phyloP scores from a whole-genome alignment of 805 yeast genomes.

The Saccharomyces jurei region DNA sequence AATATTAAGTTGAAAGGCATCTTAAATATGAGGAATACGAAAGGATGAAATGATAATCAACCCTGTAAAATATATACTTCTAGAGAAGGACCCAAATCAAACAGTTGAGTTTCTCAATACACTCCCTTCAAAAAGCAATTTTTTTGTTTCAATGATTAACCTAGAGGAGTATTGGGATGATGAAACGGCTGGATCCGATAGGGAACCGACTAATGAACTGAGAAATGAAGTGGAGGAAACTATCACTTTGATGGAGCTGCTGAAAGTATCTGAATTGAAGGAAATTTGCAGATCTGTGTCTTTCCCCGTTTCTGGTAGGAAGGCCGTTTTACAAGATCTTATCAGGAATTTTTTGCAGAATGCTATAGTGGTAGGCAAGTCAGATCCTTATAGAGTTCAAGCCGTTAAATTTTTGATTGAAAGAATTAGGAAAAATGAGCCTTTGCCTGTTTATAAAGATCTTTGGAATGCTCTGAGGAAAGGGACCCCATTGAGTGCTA shows the following conservation, averaged over 20 bases:
- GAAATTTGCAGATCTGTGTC: constrained; percentile 43
- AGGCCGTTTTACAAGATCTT: constrained; percentile 51
- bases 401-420: constrained; percentile 40
- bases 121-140: not conserved
- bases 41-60: not conserved
- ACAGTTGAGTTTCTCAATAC: not conserved
- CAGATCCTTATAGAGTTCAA: constrained; percentile 36
- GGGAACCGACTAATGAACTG: not conserved
- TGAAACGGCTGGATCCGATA: not conserved
- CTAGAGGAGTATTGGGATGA: not conserved
- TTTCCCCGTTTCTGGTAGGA: constrained; percentile 48
- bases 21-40: not conserved
- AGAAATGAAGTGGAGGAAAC: constrained; percentile 26
- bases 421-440: constrained; percentile 30
- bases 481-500: constrained; percentile 3
- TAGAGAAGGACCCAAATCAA: not conserved
- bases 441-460: constrained; percentile 34
- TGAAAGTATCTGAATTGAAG: constrained; percentile 48
- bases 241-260: constrained; percentile 24
- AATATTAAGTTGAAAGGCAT: not conserved
- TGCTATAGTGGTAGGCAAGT: constrained; percentile 35
- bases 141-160: not conserved
- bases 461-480: constrained; percentile 17
- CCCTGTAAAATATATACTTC: not conserved
- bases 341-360: constrained; percentile 38